Percentiles rank a stretch among this genome's conserved stretches.
Conservation (phyloP, 2,329 filamentous ascomycete species). For the Salinomyces thailandicus region DNA sequence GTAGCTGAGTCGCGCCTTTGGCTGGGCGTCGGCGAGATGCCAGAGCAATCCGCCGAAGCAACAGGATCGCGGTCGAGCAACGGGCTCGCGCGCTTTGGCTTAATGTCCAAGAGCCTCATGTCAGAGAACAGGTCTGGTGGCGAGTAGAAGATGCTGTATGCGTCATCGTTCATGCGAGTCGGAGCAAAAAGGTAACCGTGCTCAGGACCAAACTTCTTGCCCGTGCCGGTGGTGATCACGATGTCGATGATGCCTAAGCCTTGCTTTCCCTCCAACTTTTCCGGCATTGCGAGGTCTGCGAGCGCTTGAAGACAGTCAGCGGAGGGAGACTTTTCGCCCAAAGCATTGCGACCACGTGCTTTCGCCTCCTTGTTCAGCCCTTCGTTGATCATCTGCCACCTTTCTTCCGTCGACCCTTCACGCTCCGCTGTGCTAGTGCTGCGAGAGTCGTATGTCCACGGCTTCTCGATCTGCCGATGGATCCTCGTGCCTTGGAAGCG, state of each 20-base stretch:
- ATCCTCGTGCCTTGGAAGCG: conserved; percentile 31
- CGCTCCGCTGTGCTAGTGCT: conserved; percentile 1
- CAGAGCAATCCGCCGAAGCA: not conserved
- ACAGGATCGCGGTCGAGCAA: not conserved
- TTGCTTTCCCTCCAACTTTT: conserved; percentile 18
- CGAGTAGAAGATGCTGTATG: conserved; percentile 2
- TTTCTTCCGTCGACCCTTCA: conserved; percentile 13
- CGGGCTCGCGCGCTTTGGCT: not conserved
- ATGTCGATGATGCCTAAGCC: conserved; percentile 23
- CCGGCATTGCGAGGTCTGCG: conserved; percentile 29
- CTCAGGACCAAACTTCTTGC: conserved; percentile 17
- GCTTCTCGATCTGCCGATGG: conserved; percentile 32
- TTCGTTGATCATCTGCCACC: conserved; percentile 27
- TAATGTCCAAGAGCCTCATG: not conserved
- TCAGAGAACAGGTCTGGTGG: not conserved
- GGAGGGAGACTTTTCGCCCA: conserved; percentile 25
- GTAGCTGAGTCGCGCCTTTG: not conserved
- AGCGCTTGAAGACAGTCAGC: conserved; percentile 31
- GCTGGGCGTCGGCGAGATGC: not conserved
- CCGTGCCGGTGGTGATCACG: conserved; percentile 19
- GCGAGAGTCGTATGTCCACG: conserved; percentile 30
- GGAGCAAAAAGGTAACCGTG: conserved; percentile 13
- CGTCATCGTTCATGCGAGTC: conserved; percentile 11
- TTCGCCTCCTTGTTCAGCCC: conserved; percentile 27
- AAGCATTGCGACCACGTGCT: conserved; percentile 24